Evolutionary conservation across 768 basidiomycete genomes (phyloP), one percentile per base, ranked within the genome.

Genomic region (Tulasnella sp.): DNA sequence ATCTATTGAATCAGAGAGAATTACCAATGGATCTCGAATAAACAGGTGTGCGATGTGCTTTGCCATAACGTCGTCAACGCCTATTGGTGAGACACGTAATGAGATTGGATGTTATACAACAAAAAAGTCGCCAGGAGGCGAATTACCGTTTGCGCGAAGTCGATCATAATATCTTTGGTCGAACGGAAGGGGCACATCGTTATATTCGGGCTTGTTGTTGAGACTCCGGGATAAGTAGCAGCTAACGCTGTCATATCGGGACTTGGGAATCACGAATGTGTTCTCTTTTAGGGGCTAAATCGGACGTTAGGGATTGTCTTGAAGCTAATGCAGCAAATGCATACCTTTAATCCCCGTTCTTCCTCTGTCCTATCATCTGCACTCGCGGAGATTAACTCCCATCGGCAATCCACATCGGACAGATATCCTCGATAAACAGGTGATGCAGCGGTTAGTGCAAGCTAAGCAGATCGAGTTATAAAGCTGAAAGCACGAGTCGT

Each of bases 321-420:
- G 12, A 12, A 45, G 19, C 10, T 16, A 27, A 15, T 10, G 13
- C 27, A 48, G 27, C 37, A 29, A n/a, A n/a, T n/a, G n/a, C n/a
- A 49, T 46, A 84, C 87, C 74, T 82, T 84, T 54, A 82, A 56
- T 6, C 90, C 91, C 48, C 92, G 79, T 65, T 99, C 93, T 64
- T 95, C 92, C 56, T 83, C 77, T 13, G 91, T 96, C 44, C 93
- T 78, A 66, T 96, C 93, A 61, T 99, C 93, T 0, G 96, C 92
- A 59, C 87, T 88, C 16, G 84, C 92, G 8, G 93, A 85, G 56
- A 99, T 93, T 6, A 99, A 92, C 60, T 96, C 88, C 93, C 93
- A 99, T 39, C 93, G 79, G 60, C 87, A 93, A 67, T 99, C 93
- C 6, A 96, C 91, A 63, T 99, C 91, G 34, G 91, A 82, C 37